These are phyloP conservation scores for Pterulicium gracile DNA, from an alignment of 1,284 basidiomycete genomes.

Conservation along the genomic window DNA sequence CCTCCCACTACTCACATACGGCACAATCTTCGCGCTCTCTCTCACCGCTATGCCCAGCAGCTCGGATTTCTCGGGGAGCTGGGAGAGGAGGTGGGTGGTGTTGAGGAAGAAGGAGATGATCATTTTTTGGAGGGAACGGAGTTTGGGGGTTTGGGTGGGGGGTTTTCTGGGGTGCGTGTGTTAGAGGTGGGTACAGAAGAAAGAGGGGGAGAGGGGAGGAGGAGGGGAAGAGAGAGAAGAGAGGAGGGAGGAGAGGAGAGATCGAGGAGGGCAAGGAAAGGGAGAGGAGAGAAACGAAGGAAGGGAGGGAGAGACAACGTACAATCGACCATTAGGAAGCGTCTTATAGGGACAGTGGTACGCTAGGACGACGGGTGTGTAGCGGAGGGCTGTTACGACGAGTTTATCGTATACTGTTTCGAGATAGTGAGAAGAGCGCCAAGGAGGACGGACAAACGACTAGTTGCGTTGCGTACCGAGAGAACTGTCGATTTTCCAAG, in stretches of 20 bases:
- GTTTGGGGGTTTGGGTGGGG: constrained; percentile 64
- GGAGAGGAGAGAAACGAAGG: constrained; percentile 1
- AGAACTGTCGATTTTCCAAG: constrained; percentile 76
- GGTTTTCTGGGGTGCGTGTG: constrained; percentile 65
- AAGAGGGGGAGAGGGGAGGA: background rate
- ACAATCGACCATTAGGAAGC: constrained; percentile 78
- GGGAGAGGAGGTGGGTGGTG: constrained; percentile 66
- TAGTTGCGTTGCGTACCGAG: constrained; percentile 34
- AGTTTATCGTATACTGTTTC: constrained; percentile 92
- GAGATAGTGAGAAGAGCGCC: constrained; percentile 8
- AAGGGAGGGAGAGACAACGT: constrained; percentile 19
- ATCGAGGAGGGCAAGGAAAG: constrained; percentile 2
- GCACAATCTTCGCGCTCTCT: constrained; percentile 81
- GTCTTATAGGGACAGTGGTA: constrained; percentile 87
- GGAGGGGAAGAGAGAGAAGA: constrained; percentile 4
- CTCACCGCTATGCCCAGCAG: constrained; percentile 63
- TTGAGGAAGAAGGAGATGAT: constrained; percentile 88
- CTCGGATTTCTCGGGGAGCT: constrained; percentile 56
- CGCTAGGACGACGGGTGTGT: constrained; percentile 82
- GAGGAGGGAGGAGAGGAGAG: background rate
- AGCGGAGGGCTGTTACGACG: constrained; percentile 79
- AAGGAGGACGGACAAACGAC: constrained; percentile 3
- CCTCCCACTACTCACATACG: constrained; percentile 75
- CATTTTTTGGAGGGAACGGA: constrained; percentile 78
- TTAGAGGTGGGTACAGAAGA: background rate